These are phyloP conservation scores for Aspergillus fructus DNA, from an alignment of 2,329 filamentous ascomycete species.

Conservation along the genomic window DNA sequence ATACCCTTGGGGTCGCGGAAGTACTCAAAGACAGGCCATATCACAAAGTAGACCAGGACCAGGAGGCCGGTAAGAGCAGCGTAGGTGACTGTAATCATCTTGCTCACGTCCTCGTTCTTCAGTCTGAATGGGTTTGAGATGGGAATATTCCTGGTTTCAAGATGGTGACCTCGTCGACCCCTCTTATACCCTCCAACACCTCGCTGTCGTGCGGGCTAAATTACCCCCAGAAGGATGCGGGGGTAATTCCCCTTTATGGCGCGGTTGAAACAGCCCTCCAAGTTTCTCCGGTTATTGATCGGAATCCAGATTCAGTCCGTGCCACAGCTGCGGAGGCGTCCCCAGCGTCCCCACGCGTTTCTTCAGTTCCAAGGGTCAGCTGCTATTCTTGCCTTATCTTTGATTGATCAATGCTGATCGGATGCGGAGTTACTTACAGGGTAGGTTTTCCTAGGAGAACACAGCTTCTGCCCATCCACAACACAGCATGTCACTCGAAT, in stretches of 20 bases:
- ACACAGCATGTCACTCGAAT: background rate
- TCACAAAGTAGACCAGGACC: slow-evolving; percentile 25
- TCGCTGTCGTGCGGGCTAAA: slow-evolving; percentile 5
- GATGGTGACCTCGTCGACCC: background rate
- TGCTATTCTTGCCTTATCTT: background rate
- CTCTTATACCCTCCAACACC: slow-evolving; percentile 2
- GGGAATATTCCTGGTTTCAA: background rate
- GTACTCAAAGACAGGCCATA: slow-evolving; percentile 26
- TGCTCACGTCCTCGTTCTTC: too few species aligned
- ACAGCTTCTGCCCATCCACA: background rate
- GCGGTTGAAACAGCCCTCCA: background rate
- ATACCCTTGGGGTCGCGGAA: slow-evolving; percentile 30
- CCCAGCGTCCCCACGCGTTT: background rate
- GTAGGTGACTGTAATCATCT: slow-evolving; percentile 17
- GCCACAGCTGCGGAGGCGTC: background rate
- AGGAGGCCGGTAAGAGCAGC: slow-evolving; percentile 22
- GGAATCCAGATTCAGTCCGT: slow-evolving; percentile 7
- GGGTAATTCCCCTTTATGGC: slow-evolving; percentile 19
- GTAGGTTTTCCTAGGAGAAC: background rate
- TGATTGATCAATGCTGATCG: background rate
- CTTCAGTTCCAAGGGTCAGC: background rate
- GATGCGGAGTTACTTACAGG: slow-evolving; percentile 2
- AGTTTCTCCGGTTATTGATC: slow-evolving; percentile 8
- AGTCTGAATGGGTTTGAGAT: background rate
- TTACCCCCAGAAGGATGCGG: slow-evolving; percentile 14